Evolutionary conservation across 257 asterid genomes (phyloP).

Genomic region (Penstemon davidsonii): DNA sequence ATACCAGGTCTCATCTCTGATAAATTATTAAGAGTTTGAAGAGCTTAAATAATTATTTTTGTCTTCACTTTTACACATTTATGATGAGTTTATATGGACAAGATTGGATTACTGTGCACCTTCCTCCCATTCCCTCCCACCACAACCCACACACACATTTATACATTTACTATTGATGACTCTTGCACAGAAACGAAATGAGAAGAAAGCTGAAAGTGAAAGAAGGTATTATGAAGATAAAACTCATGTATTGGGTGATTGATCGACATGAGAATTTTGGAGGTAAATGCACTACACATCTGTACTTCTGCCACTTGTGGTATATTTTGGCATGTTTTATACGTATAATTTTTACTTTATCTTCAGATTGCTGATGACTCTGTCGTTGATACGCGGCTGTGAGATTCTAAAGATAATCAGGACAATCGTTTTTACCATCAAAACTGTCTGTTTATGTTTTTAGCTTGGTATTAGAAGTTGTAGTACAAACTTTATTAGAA

Average conservation of each 20-base stretch:
- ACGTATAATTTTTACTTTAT: constrained; percentile 2
- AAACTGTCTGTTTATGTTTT: constrained; percentile 19
- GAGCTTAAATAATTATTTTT: constrained; percentile 22
- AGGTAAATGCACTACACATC: constrained; percentile 38
- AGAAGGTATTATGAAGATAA: constrained; percentile 85
- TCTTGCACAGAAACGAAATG: constrained; percentile 77
- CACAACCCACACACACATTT: not conserved
- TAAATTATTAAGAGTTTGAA: constrained; percentile 16
- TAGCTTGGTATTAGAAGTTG: constrained; percentile 28
- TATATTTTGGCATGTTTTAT: constrained; percentile 17
- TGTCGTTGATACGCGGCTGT: constrained; percentile 20
- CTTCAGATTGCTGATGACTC: constrained; percentile 29
- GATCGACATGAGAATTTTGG: constrained; percentile 31
- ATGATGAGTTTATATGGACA: not conserved
- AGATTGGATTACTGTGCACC: not conserved
- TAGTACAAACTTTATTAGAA: constrained; percentile 14
- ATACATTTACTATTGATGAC: not conserved
- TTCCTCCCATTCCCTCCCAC: not conserved
- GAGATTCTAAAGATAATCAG: constrained; percentile 30
- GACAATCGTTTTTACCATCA: constrained; percentile 2
- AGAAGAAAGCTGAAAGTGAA: constrained; percentile 85
- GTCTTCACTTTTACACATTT: constrained; percentile 13
- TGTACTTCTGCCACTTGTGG: not conserved
- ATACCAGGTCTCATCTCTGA: constrained; percentile 58
- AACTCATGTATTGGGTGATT: constrained; percentile 70